Evolutionary conservation across 2,329 filamentous ascomycete species (phyloP).

Genomic region (Emergomyces pasteurianus): DNA sequence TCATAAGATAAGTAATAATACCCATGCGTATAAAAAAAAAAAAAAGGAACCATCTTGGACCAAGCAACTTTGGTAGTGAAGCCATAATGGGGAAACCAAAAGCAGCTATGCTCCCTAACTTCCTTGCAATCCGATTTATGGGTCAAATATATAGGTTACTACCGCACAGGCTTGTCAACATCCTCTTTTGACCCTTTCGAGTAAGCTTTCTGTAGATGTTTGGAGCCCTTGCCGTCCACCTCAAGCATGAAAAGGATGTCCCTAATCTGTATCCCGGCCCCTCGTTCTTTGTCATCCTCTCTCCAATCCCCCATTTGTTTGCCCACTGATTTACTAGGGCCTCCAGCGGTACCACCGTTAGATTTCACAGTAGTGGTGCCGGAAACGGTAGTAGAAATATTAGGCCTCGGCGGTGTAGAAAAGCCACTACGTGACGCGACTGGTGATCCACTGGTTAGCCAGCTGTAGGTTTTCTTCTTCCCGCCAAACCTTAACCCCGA

Average conservation of each 20-base stretch:
- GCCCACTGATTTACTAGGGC: constrained; percentile 24
- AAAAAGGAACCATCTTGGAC: neutral
- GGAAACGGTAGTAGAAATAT: constrained; percentile 12
- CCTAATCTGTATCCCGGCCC: constrained; percentile 67
- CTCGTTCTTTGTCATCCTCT: constrained; percentile 60
- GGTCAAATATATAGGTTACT: neutral
- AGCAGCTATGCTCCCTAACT: neutral
- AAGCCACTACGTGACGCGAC: constrained; percentile 25
- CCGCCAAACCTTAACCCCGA: constrained; percentile 37
- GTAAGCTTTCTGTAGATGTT: constrained; percentile 34
- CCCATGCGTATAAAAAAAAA: neutral
- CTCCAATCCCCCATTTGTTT: constrained; percentile 62
- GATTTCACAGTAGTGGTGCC: constrained; percentile 12
- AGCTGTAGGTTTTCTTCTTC: constrained; percentile 37
- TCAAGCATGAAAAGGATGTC: constrained; percentile 74
- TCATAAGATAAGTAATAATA: neutral
- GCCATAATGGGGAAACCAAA: neutral
- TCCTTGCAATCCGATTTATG: neutral
- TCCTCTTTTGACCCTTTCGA: constrained; percentile 32
- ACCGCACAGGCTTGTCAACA: constrained; percentile 2
- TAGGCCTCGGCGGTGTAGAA: constrained; percentile 25
- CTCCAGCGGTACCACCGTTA: constrained; percentile 17
- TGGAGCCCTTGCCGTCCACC: constrained; percentile 49
- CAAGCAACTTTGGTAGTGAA: neutral
- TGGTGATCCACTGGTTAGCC: constrained; percentile 25